These are phyloP conservation scores for Dissophora ornata DNA, from an alignment of 192 early-diverging fungal species.

Conservation along the genomic window DNA sequence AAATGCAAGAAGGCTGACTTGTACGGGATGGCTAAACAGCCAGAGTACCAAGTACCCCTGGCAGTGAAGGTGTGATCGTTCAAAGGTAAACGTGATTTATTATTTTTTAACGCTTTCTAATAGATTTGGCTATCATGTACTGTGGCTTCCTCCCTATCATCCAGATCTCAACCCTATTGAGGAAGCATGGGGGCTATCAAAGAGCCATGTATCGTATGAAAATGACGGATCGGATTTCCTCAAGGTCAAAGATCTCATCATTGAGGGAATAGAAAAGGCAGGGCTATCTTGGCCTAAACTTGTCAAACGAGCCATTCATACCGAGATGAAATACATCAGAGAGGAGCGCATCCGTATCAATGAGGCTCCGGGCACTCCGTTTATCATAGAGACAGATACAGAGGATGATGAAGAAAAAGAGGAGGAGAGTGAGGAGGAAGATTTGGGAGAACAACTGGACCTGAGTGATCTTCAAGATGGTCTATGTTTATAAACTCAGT, in stretches of 20 bases:
- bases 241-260: not conserved
- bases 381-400: too few species aligned
- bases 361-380: too few species aligned
- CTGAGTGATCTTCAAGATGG: too few species aligned
- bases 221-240: slow-evolving; percentile 9
- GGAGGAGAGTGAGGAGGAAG: too few species aligned
- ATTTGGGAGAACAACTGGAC: too few species aligned
- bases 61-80: slow-evolving; percentile 3
- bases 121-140: slow-evolving; percentile 7
- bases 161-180: slow-evolving; percentile 1
- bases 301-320: not conserved
- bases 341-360: too few species aligned
- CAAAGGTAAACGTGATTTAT: not conserved
- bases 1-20: not conserved
- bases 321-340: not conserved
- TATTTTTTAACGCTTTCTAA: too few species aligned
- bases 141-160: slow-evolving; percentile 12
- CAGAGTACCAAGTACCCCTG: slow-evolving; percentile 3
- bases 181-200: slow-evolving; percentile 13
- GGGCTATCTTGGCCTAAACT: not conserved
- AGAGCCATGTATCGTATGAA: slow-evolving; percentile 5
- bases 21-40: not conserved
- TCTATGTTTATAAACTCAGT: too few species aligned
- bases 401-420: too few species aligned
- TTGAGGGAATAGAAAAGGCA: slow-evolving; percentile 1